Percentiles rank a stretch among this genome's conserved stretches.
phyloP scores from a whole-genome alignment of 306 rosid species.

The Prunus davidiana region DNA sequence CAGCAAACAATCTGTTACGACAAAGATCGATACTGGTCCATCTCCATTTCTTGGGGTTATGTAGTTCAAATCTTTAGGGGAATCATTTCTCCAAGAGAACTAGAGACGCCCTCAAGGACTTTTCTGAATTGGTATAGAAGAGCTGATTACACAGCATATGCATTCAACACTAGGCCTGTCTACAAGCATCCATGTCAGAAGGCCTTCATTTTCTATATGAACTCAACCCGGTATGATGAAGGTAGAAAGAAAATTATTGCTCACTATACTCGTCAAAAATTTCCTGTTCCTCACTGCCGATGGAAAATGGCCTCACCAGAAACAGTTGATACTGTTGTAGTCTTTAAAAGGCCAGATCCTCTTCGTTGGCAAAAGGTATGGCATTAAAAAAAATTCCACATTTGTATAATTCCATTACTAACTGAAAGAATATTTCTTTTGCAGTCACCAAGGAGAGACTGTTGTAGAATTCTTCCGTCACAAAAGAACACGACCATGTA shows the following conservation, averaged over 20 bases:
- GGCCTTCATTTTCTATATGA: conserved; percentile 62
- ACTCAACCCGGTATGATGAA: conserved; percentile 32
- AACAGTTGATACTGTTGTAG: conserved; percentile 45
- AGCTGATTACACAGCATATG: conserved; percentile 81
- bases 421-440: conserved; percentile 24
- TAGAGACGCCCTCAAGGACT: conserved; percentile 81
- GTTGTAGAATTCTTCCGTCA: conserved; percentile 71
- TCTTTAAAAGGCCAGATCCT: conserved; percentile 66
- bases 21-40: conserved; percentile 61
- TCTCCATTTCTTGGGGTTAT: conserved; percentile 85
- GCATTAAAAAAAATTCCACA: too few relatives aligned
- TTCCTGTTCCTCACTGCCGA: conserved; percentile 46
- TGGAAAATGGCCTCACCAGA: conserved; percentile 72
- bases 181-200: conserved; percentile 72
- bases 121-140: conserved; percentile 76
- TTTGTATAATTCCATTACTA: not conserved
- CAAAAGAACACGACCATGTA: conserved; percentile 41
- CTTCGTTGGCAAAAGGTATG: conserved; percentile 76
- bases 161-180: conserved; percentile 93
- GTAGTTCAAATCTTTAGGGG: conserved; percentile 80
- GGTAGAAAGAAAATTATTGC: conserved; percentile 36
- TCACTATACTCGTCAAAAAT: conserved; percentile 29
- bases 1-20: conserved; percentile 94
- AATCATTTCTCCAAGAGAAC: conserved; percentile 71
- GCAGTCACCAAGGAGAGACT: conserved; percentile 95